These are phyloP conservation scores for Plasmodium billcollinsi DNA, from an alignment of 169 alveolate genomes.

Conservation along the genomic window DNA sequence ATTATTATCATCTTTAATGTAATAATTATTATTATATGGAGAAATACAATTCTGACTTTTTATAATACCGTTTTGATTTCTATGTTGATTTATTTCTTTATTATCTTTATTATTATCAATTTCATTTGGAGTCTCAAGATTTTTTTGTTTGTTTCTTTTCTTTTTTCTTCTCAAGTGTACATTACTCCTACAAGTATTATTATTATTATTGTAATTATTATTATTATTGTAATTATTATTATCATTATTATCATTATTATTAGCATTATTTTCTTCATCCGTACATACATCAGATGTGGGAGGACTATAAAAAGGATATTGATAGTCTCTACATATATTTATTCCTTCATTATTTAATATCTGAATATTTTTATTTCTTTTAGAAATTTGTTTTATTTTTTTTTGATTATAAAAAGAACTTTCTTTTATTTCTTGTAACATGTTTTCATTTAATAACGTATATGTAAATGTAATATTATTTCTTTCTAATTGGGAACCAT, in stretches of 20 bases:
- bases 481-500: conserved; percentile 12
- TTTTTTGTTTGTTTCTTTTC: background rate
- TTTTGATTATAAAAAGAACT: conserved; percentile 14
- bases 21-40: background rate
- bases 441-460: conserved; percentile 19
- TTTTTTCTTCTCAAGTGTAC: background rate
- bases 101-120: background rate
- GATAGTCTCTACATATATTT: conserved; percentile 67
- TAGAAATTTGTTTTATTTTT: conserved; percentile 6
- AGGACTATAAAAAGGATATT: conserved; percentile 75
- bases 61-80: background rate
- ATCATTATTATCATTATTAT: background rate
- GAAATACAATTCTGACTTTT: conserved; percentile 2
- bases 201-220: background rate
- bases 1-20: background rate
- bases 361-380: conserved; percentile 19
- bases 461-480: conserved; percentile 19
- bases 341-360: conserved; percentile 25
- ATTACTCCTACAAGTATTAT: background rate
- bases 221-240: conserved; percentile 24
- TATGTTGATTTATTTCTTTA: background rate
- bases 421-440: conserved; percentile 17
- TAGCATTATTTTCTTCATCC: conserved; percentile 26
- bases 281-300: conserved; percentile 46
- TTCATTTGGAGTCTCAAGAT: background rate